Conservation (phyloP, 768 basidiomycete genomes). For the Russula ochroleuca region DNA sequence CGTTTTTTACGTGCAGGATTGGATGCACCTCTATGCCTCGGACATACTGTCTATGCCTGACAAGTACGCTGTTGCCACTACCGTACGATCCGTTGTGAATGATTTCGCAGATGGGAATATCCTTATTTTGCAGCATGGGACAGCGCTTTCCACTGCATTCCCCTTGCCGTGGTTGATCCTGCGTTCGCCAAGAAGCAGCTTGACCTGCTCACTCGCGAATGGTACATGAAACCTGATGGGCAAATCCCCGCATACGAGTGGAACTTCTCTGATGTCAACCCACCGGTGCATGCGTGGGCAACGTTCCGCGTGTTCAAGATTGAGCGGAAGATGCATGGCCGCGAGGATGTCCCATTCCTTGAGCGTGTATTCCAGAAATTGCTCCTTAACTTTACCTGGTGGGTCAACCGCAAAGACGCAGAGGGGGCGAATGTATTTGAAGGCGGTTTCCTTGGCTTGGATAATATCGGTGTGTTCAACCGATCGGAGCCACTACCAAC, state of each 20-base stretch:
- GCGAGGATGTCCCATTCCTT: conserved; percentile 86
- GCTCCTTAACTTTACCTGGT: conserved; percentile 97
- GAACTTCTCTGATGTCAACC: conserved; percentile 99
- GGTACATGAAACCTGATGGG: conserved; percentile 99
- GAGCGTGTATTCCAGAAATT: conserved; percentile 99
- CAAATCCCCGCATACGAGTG: conserved; percentile 99
- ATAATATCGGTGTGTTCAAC: conserved; percentile 98
- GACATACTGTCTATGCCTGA: conserved; percentile 99
- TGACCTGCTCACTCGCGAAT: conserved; percentile 92
- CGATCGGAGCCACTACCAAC: conserved; percentile 95
- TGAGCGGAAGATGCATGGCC: conserved; percentile 90
- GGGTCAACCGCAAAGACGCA: conserved; percentile 97
- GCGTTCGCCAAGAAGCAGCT: conserved; percentile 97
- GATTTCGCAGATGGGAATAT: conserved; percentile 79
- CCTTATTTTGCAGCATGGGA: conserved; percentile 99
- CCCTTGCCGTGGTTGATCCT: conserved; percentile 92
- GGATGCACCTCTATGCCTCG: conserved; percentile 93
- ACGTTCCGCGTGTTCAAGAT: conserved; percentile 99
- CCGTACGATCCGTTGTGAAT: not conserved
- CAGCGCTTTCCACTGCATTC: conserved; percentile 99
- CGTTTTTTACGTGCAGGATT: conserved; percentile 53
- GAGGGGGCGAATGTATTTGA: conserved; percentile 97
- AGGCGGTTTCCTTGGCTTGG: conserved; percentile 95
- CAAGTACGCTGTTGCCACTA: conserved; percentile 54
- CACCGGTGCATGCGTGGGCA: conserved; percentile 98